These are phyloP conservation scores for Pestalotiopsis sp. DNA, from an alignment of 2,329 filamentous ascomycete genomes.

Conservation along the genomic window DNA sequence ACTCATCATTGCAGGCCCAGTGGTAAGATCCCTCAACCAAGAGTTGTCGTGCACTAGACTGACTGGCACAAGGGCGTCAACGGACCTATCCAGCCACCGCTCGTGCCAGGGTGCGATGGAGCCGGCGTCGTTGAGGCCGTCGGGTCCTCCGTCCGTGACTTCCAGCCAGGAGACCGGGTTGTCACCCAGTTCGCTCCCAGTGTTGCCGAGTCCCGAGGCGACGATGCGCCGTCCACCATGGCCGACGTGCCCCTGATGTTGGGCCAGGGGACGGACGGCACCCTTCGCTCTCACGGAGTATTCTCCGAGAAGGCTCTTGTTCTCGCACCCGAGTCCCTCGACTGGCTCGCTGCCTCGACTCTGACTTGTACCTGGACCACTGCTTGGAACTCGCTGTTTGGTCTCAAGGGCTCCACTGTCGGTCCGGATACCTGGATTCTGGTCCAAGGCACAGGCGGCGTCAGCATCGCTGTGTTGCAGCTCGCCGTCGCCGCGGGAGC, in stretches of 20 bases:
- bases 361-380: conserved; percentile 53
- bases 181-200: conserved; percentile 48
- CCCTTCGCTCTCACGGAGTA: conserved; percentile 48
- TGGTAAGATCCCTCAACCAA: neutral
- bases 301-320: conserved; percentile 49
- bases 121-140: conserved; percentile 48
- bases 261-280: conserved; percentile 55
- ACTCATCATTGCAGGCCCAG: conserved; percentile 30
- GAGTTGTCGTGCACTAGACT: neutral
- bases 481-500: conserved; percentile 53
- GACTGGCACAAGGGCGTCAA: neutral
- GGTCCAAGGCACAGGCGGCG: conserved; percentile 43
- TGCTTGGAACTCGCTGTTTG: conserved; percentile 56
- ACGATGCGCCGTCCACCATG: conserved; percentile 37
- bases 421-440: conserved; percentile 37
- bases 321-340: neutral
- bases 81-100: conserved; percentile 14
- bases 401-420: conserved; percentile 43
- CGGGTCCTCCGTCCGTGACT: conserved; percentile 23
- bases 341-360: conserved; percentile 37
- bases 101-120: conserved; percentile 45
- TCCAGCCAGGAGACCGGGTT: conserved; percentile 43
- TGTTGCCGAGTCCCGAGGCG: conserved; percentile 57
- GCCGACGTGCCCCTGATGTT: conserved; percentile 60
- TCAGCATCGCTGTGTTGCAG: conserved; percentile 40